These are phyloP conservation scores for Hibiscus trionum DNA, from an alignment of 345 rosid genomes.

Conservation along the genomic window DNA sequence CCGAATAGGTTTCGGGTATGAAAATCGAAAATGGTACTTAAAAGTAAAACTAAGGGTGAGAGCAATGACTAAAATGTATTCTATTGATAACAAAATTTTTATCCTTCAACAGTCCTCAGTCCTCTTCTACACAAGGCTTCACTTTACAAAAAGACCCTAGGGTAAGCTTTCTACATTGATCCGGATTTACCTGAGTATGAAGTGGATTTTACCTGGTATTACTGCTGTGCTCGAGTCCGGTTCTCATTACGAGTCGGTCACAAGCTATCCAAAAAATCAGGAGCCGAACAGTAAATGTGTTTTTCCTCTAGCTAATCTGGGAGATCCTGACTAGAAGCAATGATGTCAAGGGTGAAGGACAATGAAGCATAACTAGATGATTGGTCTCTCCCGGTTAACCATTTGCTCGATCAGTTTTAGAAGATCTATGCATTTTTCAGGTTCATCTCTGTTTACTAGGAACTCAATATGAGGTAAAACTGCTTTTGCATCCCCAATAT, in stretches of 20 bases:
- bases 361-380: constrained; percentile 7
- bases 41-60: background rate
- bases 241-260: too few species aligned
- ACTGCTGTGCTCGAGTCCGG: too few species aligned
- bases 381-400: constrained; percentile 13
- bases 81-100: background rate
- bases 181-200: too few species aligned
- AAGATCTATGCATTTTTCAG: constrained; percentile 20
- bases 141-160: background rate
- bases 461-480: constrained; percentile 28
- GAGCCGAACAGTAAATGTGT: background rate
- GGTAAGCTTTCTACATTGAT: background rate
- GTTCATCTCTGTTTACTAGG: constrained; percentile 28
- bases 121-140: background rate
- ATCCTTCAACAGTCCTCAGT: background rate
- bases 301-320: background rate
- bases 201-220: too few species aligned
- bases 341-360: background rate
- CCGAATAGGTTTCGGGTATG: background rate
- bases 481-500: constrained; percentile 19
- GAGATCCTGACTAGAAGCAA: background rate
- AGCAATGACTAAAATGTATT: background rate
- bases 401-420: constrained; percentile 20
- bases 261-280: background rate
- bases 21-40: background rate